These are phyloP conservation scores for Aechmea fasciata DNA, from an alignment of 176 grass and related monocot species.

Conservation along the genomic window DNA sequence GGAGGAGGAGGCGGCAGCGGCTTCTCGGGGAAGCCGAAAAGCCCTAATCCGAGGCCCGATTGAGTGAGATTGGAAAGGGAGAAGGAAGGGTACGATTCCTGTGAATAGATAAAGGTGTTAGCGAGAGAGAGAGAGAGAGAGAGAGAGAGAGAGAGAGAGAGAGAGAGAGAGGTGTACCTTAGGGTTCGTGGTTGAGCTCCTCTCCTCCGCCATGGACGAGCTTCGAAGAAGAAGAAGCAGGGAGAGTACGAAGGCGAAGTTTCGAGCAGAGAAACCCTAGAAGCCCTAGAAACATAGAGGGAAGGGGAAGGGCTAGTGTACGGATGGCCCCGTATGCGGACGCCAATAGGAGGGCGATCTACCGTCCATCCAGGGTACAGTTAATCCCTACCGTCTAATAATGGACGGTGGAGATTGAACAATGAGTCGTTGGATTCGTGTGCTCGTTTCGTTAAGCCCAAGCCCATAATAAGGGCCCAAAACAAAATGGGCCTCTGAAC, in stretches of 20 bases:
- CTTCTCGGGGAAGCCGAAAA: constrained; percentile 17
- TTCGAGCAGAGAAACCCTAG: not conserved
- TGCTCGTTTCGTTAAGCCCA: too few species aligned
- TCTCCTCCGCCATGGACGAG: not conserved
- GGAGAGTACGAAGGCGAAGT: not conserved
- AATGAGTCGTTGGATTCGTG: too few species aligned
- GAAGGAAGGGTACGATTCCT: constrained; percentile 32
- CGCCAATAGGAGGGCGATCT: too few species aligned
- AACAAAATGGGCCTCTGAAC: too few species aligned
- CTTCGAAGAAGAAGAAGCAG: not conserved
- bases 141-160: not conserved
- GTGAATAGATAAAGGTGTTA: not conserved
- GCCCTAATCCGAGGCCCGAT: constrained; percentile 33
- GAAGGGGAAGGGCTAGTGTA: not conserved
- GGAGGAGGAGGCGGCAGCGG: constrained; percentile 41
- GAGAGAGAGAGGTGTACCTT: not conserved
- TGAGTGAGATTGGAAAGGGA: constrained; percentile 41
- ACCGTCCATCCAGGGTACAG: too few species aligned
- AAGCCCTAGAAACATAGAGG: not conserved
- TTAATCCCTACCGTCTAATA: too few species aligned
- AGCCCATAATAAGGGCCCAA: too few species aligned
- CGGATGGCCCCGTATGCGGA: too few species aligned
- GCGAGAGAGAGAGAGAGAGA: not conserved
- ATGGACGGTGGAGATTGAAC: too few species aligned
- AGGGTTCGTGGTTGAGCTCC: not conserved